Base-by-base conservation (phyloP, 2,329 filamentous ascomycete genomes). In the Aspergillus japonicus region DNA sequence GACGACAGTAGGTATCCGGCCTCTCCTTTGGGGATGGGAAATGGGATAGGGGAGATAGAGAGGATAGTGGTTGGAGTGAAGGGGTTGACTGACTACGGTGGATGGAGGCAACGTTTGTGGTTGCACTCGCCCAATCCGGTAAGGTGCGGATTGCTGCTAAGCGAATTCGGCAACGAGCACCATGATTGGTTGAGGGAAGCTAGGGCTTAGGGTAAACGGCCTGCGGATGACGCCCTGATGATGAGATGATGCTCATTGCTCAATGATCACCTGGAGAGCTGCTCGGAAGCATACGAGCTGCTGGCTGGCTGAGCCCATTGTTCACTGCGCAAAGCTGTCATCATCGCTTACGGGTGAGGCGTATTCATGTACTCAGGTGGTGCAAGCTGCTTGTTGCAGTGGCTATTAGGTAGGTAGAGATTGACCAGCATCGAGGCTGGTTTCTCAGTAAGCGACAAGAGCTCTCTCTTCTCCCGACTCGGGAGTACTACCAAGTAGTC, bases 141-240 rank as follows among this genome's bases (percentile, higher is more conserved):
- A 73, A 74, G 69, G 72, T 65, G 69, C 61, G 60, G 60, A 67
- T 71, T 70, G 68, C 58, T 68, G 68, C 70, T 76, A 76, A 76
- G 74, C 74, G 74, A 76, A 75, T 68, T 61, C 58, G 64, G 56
- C 49, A 55, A 23, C 11, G 26, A 59, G 29, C 1, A 6, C 11
- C 23, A 2, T 71, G 71, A 67, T 69, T 69, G 68, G 64, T 48
- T 33, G 39, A 42, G 2, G 48, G 61, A 62, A 65, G 60, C 71
- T 77, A 76, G 74, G 74, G 74, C 72, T 76, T 76, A 75, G 73
- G 73, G 73, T 75, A 75, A 55, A 47, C 26, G 44, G 39, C 44
- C 42, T 6, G 42, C 53, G 42, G 42, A 55, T 55, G 53, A 55
- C 53, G 53, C 53, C 26, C 42, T 23, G 53, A 55, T 55, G 53